Evolutionary conservation across 257 asterid genomes (phyloP).

Genomic region (Ocimum tenuiflorum): DNA sequence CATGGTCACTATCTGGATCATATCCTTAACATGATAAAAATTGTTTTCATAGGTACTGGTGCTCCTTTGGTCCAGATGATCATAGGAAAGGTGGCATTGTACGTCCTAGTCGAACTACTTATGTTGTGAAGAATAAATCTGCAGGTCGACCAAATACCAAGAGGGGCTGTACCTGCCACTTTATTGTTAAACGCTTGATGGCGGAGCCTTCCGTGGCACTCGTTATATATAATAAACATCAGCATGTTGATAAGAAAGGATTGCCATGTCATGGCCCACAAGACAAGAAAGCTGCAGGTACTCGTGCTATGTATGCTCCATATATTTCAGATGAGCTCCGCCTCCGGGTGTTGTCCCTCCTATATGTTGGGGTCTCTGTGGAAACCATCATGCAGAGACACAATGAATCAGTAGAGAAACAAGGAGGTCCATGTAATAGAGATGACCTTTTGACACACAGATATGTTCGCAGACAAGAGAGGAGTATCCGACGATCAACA

Average conservation of each 20-base stretch:
- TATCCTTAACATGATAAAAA: neutral
- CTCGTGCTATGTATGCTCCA: slow-evolving; percentile 98
- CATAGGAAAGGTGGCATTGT: slow-evolving; percentile 81
- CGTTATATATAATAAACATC: slow-evolving; percentile 71
- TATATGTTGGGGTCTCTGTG: slow-evolving; percentile 92
- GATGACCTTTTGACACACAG: slow-evolving; percentile 94
- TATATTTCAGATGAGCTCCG: slow-evolving; percentile 93
- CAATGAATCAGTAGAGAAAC: slow-evolving; percentile 79
- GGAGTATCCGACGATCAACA: slow-evolving; percentile 63
- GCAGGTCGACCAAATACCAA: slow-evolving; percentile 95
- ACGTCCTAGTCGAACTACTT: slow-evolving; percentile 82
- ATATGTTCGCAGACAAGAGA: slow-evolving; percentile 92
- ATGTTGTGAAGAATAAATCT: slow-evolving; percentile 64
- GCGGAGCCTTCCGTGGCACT: slow-evolving; percentile 94
- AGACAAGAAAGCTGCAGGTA: slow-evolving; percentile 80
- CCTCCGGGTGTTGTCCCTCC: slow-evolving; percentile 75
- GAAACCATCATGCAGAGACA: slow-evolving; percentile 98
- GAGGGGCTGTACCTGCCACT: slow-evolving; percentile 95
- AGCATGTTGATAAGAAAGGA: slow-evolving; percentile 81
- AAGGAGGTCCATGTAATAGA: slow-evolving; percentile 88
- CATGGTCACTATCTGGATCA: neutral
- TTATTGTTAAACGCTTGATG: slow-evolving; percentile 78
- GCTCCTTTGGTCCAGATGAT: slow-evolving; percentile 98
- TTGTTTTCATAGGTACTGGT: slow-evolving; percentile 73
- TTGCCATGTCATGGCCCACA: slow-evolving; percentile 93